These are phyloP conservation scores for Daldinia concentrica DNA, from an alignment of 495 filamentous ascomycete genomes.

Conservation along the genomic window DNA sequence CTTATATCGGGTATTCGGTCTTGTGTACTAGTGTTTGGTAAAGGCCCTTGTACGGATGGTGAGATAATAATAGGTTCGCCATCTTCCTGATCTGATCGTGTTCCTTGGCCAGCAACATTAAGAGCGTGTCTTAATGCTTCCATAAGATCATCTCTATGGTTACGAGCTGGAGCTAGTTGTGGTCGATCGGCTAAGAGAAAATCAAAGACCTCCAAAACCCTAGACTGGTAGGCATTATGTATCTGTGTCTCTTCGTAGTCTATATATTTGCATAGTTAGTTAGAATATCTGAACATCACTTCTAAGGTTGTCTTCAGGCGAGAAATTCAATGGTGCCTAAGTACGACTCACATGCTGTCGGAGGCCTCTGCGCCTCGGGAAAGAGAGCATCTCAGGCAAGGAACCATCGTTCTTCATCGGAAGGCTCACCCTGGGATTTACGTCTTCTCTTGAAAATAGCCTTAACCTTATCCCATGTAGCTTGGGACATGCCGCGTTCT, in stretches of 20 bases:
- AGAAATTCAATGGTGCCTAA: not conserved
- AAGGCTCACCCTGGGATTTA: not conserved
- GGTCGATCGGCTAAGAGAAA: not conserved
- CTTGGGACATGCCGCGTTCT: slow-evolving; percentile 16
- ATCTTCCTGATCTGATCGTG: not conserved
- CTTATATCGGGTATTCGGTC: not conserved
- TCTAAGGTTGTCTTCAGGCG: not conserved
- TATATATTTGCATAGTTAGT: slow-evolving; percentile 1
- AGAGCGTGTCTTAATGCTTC: slow-evolving; percentile 5
- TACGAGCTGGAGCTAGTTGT: not conserved
- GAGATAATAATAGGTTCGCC: not conserved
- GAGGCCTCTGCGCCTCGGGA: slow-evolving; percentile 5
- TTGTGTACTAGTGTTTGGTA: not conserved
- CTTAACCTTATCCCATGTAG: slow-evolving; percentile 6
- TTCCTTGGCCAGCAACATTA: not conserved
- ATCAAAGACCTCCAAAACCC: slow-evolving; percentile 8
- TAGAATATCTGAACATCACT: not conserved
- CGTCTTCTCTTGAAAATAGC: slow-evolving; percentile 5
- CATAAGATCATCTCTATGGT: not conserved
- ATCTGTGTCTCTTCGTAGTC: slow-evolving; percentile 15
- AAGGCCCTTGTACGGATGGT: not conserved
- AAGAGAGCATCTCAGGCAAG: slow-evolving; percentile 17
- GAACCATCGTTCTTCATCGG: slow-evolving; percentile 24
- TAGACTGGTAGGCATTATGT: not conserved
- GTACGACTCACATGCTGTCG: slow-evolving; percentile 14